Evolutionary conservation across 2,329 filamentous ascomycete genomes (phyloP).

Genomic region (Colletotrichum liaoningense): DNA sequence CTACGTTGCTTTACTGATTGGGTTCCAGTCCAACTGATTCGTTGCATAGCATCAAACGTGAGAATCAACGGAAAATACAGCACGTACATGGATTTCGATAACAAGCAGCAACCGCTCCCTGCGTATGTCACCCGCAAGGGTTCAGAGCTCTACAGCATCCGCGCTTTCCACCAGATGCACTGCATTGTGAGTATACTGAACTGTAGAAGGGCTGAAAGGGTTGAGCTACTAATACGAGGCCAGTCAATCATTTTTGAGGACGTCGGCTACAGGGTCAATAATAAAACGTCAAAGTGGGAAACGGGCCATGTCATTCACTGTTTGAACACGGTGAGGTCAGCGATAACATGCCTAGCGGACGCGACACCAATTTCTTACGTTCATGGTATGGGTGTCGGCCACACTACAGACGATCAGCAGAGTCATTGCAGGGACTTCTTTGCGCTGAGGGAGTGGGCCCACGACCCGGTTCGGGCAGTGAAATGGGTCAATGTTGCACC

Average conservation of each 20-base stretch:
- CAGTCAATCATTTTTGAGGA: constrained; percentile 27
- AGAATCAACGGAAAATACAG: constrained; percentile 25
- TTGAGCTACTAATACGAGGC: neutral
- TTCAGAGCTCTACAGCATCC: constrained; percentile 24
- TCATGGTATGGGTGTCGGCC: constrained; percentile 23
- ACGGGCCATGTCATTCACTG: constrained; percentile 24
- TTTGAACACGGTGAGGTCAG: constrained; percentile 19
- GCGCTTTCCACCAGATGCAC: constrained; percentile 29
- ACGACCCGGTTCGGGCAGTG: constrained; percentile 9
- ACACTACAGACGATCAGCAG: constrained; percentile 25
- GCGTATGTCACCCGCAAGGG: constrained; percentile 13
- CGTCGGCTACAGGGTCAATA: constrained; percentile 16
- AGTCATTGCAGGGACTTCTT: constrained; percentile 26
- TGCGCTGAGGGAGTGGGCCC: constrained; percentile 25
- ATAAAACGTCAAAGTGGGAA: constrained; percentile 27
- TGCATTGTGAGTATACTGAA: constrained; percentile 5
- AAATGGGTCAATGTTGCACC: constrained; percentile 20
- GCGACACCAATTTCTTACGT: constrained; percentile 24
- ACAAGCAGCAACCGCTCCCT: neutral
- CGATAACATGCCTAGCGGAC: constrained; percentile 20
- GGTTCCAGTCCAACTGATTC: neutral
- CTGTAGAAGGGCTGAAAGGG: fast-evolving
- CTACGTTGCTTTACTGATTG: neutral
- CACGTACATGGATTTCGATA: constrained; percentile 24
- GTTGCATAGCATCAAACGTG: constrained; percentile 9